Evolutionary conservation across 1,284 basidiomycete species (phyloP), one percentile per base, ranked within the genome.

Genomic region (Coriolopsis trogii): DNA sequence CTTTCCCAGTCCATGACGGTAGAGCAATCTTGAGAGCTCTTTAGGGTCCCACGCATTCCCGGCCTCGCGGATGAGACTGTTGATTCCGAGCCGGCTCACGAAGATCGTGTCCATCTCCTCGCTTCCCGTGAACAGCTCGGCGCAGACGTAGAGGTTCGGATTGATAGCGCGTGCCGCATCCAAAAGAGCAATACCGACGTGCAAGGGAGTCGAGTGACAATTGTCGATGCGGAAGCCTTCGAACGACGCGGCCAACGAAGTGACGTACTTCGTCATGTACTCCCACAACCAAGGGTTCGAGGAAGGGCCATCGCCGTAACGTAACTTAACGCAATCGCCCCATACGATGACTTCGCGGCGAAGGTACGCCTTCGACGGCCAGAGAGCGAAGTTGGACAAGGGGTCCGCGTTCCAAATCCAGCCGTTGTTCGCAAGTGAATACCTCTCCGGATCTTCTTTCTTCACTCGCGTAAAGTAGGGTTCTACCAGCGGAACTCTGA

Each of bases 341-440:
- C 96, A 99, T 16, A 89, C 93, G 61, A 99, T 98, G 42, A 99
- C 93, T 70, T 98, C 93, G 45, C 96, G 89, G 25, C 94, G 87
- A 41, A 98, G 80, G 70, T 99, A 99, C 1, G 95, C 91, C 68
- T 96, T 96, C n/a, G 95, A 98, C 1, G 91, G 89, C 41, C 84
- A 83, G n/a, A 93, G 82, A 8, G 95, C 96, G 73, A 99, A 99
- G 74, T 98, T 97, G 59, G 87, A 80, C 18, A 99, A 79, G 0
- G 96, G 96, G 69, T 99, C 89, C 2, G 96, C 95, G 53, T 90
- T 79, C 96, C 96, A 99, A 63, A 99, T 96, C 96, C 96, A 99
- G 6, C 96, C 96, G 65, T 99, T 99, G 73, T 98, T 98, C 5
- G 96, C 96, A 25, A 98, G 74, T 0, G 91, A 87, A 63, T 95